Base-by-base conservation (phyloP, 148 eudicot species). In the Rhododendron griersonianum region DNA sequence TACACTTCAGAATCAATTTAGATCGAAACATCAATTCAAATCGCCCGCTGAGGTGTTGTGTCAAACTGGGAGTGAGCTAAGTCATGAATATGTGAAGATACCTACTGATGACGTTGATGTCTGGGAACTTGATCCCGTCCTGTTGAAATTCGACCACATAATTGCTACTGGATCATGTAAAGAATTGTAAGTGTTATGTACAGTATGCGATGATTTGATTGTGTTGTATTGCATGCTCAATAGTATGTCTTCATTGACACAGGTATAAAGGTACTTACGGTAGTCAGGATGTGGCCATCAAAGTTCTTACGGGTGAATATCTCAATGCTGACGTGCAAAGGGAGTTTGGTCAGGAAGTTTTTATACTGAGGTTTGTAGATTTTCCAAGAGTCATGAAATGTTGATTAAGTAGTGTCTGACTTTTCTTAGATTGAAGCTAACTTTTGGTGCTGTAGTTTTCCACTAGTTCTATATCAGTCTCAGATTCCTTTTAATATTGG, bases 291-390 rank as follows among this genome's bases (percentile, higher is more conserved):
- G 98, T 96, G 87, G 98, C 98, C 86, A 90, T 96, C 89, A 95
- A 95, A 92, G 82, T 92, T 69, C 89, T 96, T 28, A 94, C 91
- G 84, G 85, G 90, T 16, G 93, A 89, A 61, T 88, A 80, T 88
- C 83, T 92, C 61, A 90, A 84, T 88, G 88, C 83, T 30, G 92
- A 91, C 81, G 86, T 96, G 83, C 88, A 85, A 81, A 91, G 87
- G 85, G 98, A 96, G 83, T 96, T 96, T 87, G 89, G 83, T 41
- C 98, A 95, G 81, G 98, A 96, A 93, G 95, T 95, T 65, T 94
- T 88, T 88, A 96, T 96, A 85, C 87, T 94, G 90, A 96, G 98
- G 98, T 96, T 55, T 78, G 86, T 80, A 80, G 41, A 37, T 85
- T 41, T 79, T 50, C 50, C 53, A 53, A 13, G 21, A 55, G n/a